phyloP scores from a whole-genome alignment of 2,329 filamentous ascomycete species.

The Phoma sp. region DNA sequence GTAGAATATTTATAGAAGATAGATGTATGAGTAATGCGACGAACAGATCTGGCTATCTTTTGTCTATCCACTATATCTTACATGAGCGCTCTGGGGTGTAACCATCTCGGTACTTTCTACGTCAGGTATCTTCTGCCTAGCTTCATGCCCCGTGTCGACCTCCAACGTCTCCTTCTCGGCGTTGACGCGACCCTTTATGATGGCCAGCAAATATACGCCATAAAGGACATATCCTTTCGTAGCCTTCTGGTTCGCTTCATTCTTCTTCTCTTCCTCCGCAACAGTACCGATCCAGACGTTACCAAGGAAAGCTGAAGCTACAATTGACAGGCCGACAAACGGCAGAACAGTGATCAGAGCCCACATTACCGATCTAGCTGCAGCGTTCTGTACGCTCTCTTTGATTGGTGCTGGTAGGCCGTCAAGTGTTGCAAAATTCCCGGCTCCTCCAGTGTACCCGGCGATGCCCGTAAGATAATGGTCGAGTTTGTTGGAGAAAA shows the following conservation, averaged over 20 bases:
- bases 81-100: constrained; percentile 5
- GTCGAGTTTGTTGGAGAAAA: constrained; percentile 67
- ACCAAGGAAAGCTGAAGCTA: constrained; percentile 55
- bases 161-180: constrained; percentile 26
- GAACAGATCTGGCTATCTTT: not conserved
- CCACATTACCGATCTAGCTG: constrained; percentile 67
- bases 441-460: constrained; percentile 28
- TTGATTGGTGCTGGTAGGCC: constrained; percentile 49
- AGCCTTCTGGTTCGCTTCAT: constrained; percentile 5
- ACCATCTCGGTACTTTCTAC: constrained; percentile 11
- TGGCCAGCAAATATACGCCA: constrained; percentile 23
- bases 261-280: constrained; percentile 30
- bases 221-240: constrained; percentile 31
- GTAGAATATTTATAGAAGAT: not conserved
- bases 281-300: constrained; percentile 59
- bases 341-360: constrained; percentile 68
- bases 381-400: constrained; percentile 50
- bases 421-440: constrained; percentile 43
- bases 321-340: constrained; percentile 59
- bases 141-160: constrained; percentile 14
- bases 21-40: not conserved
- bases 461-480: constrained; percentile 37
- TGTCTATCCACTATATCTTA: not conserved
- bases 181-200: constrained; percentile 18
- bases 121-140: constrained; percentile 14